Evolutionary conservation across 208 protist genomes (phyloP).

Genomic region (Crithidia expoeki): DNA sequence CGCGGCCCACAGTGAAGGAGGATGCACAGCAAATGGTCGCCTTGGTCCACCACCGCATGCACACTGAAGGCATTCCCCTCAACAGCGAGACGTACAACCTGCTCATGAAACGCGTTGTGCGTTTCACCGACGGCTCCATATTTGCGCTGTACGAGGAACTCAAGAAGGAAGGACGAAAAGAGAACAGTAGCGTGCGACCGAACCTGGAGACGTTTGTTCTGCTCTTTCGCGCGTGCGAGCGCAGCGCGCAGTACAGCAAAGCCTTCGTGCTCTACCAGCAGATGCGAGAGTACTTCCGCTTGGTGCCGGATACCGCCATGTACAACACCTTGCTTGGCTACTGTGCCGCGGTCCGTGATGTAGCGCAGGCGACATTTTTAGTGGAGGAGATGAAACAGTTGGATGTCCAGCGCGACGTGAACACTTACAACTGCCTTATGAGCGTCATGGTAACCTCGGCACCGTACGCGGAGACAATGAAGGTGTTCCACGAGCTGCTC

Average conservation of each 20-base stretch:
- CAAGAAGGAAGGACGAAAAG: constrained; percentile 66
- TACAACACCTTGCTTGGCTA: constrained; percentile 92
- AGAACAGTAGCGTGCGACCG: constrained; percentile 68
- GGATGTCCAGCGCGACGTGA: constrained; percentile 64
- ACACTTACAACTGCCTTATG: constrained; percentile 94
- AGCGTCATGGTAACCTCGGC: constrained; percentile 81
- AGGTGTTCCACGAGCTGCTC: constrained; percentile 79
- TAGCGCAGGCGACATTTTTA: constrained; percentile 87
- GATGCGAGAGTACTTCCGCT: constrained; percentile 74
- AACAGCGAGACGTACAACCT: constrained; percentile 91
- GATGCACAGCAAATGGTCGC: constrained; percentile 71
- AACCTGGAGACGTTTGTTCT: constrained; percentile 82
- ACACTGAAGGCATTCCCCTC: constrained; percentile 81
- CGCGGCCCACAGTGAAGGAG: constrained; percentile 49
- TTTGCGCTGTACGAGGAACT: constrained; percentile 90
- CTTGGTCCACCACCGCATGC: constrained; percentile 82
- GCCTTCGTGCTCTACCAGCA: constrained; percentile 89
- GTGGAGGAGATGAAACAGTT: constrained; percentile 91
- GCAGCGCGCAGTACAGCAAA: constrained; percentile 72
- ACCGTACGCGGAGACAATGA: constrained; percentile 84
- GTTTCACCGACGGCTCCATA: constrained; percentile 70
- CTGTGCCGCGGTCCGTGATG: constrained; percentile 85
- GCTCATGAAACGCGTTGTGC: constrained; percentile 85
- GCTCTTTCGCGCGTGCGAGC: constrained; percentile 90
- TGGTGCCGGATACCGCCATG: constrained; percentile 78